Evolutionary conservation across 345 rosid genomes (phyloP), one percentile per base, ranked within the genome.

Genomic region (Turnera subulata): DNA sequence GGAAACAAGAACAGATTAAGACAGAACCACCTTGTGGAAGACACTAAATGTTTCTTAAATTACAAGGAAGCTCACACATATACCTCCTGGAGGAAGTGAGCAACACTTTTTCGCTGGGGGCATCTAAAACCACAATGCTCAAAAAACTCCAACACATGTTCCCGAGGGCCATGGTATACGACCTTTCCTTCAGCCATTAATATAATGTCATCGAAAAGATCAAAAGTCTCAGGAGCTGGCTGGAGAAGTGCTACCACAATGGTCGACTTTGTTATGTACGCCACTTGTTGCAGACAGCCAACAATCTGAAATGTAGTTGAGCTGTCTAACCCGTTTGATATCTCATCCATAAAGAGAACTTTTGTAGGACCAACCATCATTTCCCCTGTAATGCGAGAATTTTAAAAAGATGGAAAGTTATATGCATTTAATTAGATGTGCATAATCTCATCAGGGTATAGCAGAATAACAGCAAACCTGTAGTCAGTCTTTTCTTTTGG

Each of bases 271-370:
- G 60, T 56, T 4, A 56, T 40, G 21, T 56, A 48, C 60, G 33
- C 60, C 37, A 56, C 5, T 16, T 56, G 60, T 22, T 56, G 60
- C 6, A 56, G 48, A n/a, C 49, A 56, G 19, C 44, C 19, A 42
- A 56, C 60, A 15, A 57, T 57, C 51, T 57, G 61, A 13, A 57
- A 57, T 20, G 61, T 43, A 0, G 61, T 57, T 1, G 61, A 57
- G 50, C 51, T 57, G 61, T 57, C 61, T 18, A 57, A 43, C 1
- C 61, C 51, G 44, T 29, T 57, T 12, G 61, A 42, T 57, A 57
- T 57, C 25, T 57, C 61, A 18, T 57, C 61, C 61, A 57, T 57
- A 6, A 57, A 57, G 6, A 44, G 50, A 44, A 50, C 61, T 57
- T 25, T 19, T 12, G 61, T 45, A 0, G 61, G 61, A 57, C 50